phyloP scores from a whole-genome alignment of 169 alveolate species.

The Cryptosporidium xiaoi region DNA sequence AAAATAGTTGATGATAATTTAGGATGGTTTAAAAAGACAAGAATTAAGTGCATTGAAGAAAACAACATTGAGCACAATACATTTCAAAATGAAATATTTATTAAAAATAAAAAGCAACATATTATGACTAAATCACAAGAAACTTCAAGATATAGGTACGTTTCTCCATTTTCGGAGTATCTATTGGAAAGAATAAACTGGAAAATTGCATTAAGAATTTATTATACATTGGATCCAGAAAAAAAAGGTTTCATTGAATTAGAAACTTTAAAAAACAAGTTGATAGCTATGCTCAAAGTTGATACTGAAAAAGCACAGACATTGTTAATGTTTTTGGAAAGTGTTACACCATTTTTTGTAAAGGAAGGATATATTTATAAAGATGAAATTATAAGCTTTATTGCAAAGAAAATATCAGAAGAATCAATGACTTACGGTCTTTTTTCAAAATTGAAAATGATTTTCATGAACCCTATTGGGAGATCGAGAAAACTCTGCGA shows the following conservation, averaged over 20 bases:
- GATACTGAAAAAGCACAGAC: constrained; percentile 70
- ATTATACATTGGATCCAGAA: constrained; percentile 60
- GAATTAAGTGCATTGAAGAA: too few species aligned
- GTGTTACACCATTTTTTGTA: constrained; percentile 29
- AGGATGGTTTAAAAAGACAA: constrained; percentile 17
- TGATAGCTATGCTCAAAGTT: constrained; percentile 6
- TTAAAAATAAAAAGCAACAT: constrained; percentile 6
- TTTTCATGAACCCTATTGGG: constrained; percentile 33
- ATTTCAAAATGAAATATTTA: not conserved
- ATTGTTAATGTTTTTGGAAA: constrained; percentile 32
- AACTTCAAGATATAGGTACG: constrained; percentile 31
- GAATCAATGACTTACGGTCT: constrained; percentile 50
- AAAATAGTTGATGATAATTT: constrained; percentile 34
- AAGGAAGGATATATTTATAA: constrained; percentile 45
- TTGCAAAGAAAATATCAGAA: constrained; percentile 35
- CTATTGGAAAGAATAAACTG: constrained; percentile 53
- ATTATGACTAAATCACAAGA: constrained; percentile 38
- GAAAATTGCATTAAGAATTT: constrained; percentile 72
- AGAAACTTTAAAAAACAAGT: constrained; percentile 7
- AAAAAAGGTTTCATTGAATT: constrained; percentile 50
- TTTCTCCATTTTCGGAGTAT: constrained; percentile 69
- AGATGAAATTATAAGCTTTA: constrained; percentile 28
- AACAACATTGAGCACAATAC: not conserved
- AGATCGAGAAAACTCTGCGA: constrained; percentile 12
- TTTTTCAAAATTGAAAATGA: constrained; percentile 36